These are phyloP conservation scores for Picea glauca DNA, from an alignment of 75 land plant genomes.

Conservation along the genomic window DNA sequence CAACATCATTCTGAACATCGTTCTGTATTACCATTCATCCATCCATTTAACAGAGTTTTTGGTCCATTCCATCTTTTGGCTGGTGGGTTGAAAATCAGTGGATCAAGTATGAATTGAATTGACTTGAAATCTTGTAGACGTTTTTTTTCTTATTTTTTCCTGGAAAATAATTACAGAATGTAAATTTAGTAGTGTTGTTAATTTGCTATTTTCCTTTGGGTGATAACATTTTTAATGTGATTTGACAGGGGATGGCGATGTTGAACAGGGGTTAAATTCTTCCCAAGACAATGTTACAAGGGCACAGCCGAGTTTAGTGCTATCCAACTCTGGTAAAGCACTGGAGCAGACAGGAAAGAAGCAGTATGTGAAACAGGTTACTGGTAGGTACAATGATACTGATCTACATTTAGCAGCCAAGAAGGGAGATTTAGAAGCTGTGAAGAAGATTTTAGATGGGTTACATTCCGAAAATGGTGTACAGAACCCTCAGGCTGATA, in stretches of 20 bases:
- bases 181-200: not conserved
- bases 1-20: not conserved
- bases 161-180: not conserved
- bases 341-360: slow-evolving; percentile 39
- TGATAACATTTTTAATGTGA: not conserved
- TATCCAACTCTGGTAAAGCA: slow-evolving; percentile 54
- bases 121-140: not conserved
- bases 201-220: not conserved
- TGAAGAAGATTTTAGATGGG: slow-evolving; percentile 38
- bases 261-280: not conserved
- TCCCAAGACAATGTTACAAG: not conserved
- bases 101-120: not conserved
- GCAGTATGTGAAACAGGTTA: slow-evolving; percentile 72
- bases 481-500: slow-evolving; percentile 8
- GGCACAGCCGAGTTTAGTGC: slow-evolving; percentile 17
- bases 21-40: not conserved
- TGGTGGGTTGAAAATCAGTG: not conserved
- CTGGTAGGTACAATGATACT: slow-evolving; percentile 71
- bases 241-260: not conserved
- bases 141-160: not conserved
- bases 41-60: not conserved
- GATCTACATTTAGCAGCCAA: slow-evolving; percentile 70
- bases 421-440: slow-evolving; percentile 52
- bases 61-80: not conserved
- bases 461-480: not conserved